Conservation (phyloP, 305 asterid genomes). For the Ilex paraguariensis region DNA sequence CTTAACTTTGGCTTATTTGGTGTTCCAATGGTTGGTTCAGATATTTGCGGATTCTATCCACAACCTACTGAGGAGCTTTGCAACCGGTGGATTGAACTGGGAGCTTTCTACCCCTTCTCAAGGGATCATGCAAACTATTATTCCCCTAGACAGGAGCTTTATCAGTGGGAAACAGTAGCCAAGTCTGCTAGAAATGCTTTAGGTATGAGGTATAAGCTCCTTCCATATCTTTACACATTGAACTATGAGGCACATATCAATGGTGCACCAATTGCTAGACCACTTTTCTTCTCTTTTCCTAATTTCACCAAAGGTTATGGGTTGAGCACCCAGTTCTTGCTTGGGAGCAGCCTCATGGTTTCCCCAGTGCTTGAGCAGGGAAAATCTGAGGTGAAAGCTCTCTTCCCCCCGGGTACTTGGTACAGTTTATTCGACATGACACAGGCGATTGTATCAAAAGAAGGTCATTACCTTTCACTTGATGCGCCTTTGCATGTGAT, state of each 20-base stretch:
- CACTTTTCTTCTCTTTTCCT: conserved; percentile 68
- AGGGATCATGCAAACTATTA: conserved; percentile 84
- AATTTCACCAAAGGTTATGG: conserved; percentile 45
- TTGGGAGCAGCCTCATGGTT: conserved; percentile 76
- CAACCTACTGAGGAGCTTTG: conserved; percentile 80
- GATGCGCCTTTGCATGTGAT: conserved; percentile 67
- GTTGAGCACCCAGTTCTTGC: conserved; percentile 72
- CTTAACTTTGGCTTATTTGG: conserved; percentile 81
- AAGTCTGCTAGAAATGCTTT: conserved; percentile 75
- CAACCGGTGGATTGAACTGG: conserved; percentile 86
- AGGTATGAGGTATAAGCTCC: conserved; percentile 83
- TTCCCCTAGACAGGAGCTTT: conserved; percentile 91
- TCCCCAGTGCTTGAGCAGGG: conserved; percentile 60
- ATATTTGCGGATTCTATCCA: conserved; percentile 84
- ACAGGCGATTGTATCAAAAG: conserved; percentile 49
- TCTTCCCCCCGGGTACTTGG: conserved; percentile 81
- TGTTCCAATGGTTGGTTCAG: conserved; percentile 93
- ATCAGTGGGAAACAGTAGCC: conserved; percentile 82
- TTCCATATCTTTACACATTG: conserved; percentile 66
- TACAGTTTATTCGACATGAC: conserved; percentile 68
- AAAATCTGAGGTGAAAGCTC: conserved; percentile 43
- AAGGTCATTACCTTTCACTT: conserved; percentile 38
- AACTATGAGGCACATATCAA: conserved; percentile 66
- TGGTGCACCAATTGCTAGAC: conserved; percentile 86
- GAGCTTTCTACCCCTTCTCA: conserved; percentile 89